Evolutionary conservation across 495 filamentous ascomycete species (phyloP).

Genomic region (Corynascus novoguineensis): DNA sequence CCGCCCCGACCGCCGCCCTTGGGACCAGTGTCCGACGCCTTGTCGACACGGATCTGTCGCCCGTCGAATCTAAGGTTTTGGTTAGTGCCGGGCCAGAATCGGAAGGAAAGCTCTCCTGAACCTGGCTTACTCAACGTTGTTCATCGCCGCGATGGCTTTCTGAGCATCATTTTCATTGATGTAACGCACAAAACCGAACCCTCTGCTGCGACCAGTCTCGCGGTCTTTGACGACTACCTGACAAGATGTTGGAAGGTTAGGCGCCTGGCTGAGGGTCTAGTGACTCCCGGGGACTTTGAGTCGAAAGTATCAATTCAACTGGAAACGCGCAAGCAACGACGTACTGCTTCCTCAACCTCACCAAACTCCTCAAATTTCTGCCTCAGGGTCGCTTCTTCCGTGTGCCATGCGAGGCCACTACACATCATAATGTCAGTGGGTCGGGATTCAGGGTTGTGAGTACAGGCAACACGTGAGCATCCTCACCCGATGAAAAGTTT

Average conservation of each 20-base stretch:
- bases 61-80: constrained; percentile 74
- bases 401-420: constrained; percentile 97
- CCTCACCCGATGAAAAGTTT: constrained; percentile 89
- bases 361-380: constrained; percentile 88
- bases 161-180: constrained; percentile 75
- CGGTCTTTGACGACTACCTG: constrained; percentile 97
- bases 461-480: not conserved
- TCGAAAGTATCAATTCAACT: constrained; percentile 11
- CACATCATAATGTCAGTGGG: not conserved
- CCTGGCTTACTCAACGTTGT: constrained; percentile 80
- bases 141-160: constrained; percentile 75
- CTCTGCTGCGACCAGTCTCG: constrained; percentile 90
- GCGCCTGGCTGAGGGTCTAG: too few species aligned
- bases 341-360: constrained; percentile 84
- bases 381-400: constrained; percentile 74
- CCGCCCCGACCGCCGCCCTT: constrained; percentile 50
- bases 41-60: constrained; percentile 91
- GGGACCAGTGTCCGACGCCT: constrained; percentile 74
- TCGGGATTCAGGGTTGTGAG: not conserved
- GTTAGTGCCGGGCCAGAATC: constrained; percentile 14
- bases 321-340: constrained; percentile 35
- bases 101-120: not conserved
- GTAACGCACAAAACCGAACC: constrained; percentile 95
- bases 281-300: too few species aligned
- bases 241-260: constrained; percentile 22